Evolutionary conservation across 2,329 filamentous ascomycete genomes (phyloP), one percentile per base, ranked within the genome.

Genomic region (Rhinocladiella similis): DNA sequence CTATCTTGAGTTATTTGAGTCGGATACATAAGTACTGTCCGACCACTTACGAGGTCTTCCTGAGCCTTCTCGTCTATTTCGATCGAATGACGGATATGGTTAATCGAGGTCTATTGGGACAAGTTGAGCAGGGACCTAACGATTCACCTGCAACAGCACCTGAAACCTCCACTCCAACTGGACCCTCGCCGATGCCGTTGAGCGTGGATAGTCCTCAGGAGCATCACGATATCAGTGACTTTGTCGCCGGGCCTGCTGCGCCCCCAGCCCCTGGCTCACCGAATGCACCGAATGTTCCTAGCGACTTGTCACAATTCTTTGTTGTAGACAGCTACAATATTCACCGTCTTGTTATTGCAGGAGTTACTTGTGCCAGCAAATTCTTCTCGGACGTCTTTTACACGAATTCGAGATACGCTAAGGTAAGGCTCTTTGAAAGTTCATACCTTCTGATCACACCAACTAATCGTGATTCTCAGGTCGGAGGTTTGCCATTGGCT

Each of bases 321-420:
- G 93, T 97, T 39, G 94, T 97, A 10, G 94, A 99, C 75, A 97
- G 94, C 75, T 99, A 94, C 78, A 99, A 99, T 75, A 97, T 99
- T 62, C 94, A 99, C 71, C 87, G 94, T 53, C 79, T 99, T 53
- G 92, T 97, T 53, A 99, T 99, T 70, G 91, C 94, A 1, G 94
- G 93, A 35, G 94, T 99, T 43, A 99, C 94, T 2, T 97, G 94
- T 73, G 92, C 94, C 4, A 97, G 93, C 83, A 99, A 99, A 74
- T 99, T 97, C 80, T 99, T 99, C 75, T 97, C 93, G 4, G 85
- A 99, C 75, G 93, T 97, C 39, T 99, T 99, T 68, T 99, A 97
- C 72, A 99, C 94, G 9, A 99, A 99, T 74, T 97, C 94, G 53
- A 85, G 94, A 85, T 99, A 99, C 72, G 94, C 94, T 58, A 99